Base-by-base conservation (phyloP, 495 filamentous ascomycete species). In the Chaetomium cochliodes region DNA sequence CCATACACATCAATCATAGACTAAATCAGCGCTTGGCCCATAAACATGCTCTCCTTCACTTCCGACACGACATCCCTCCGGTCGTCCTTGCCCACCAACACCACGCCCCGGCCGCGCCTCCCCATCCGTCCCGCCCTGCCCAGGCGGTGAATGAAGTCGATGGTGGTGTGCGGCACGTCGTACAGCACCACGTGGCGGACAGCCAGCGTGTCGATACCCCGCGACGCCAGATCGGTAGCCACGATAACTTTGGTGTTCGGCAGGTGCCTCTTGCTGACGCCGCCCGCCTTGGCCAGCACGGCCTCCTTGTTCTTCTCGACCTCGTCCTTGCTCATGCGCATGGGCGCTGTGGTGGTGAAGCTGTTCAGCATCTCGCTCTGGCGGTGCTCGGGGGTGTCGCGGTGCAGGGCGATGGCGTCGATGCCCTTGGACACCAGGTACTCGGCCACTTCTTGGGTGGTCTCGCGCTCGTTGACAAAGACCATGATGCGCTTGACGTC, bases 401-500 rank as follows among this genome's bases (percentile, higher is more conserved):
- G 82, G 65, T 87, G 90, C 58, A 98, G 82, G 2, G 92, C 87
- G 9, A 89, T 77, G 13, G 92, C 92, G 66, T 97, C 90, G 69
- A 98, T 92, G 39, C 91, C 91, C 78, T 96, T 98, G 22, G 83
- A 85, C 12, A 78, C 73, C 0, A 98, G 87, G 76, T 90, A 98
- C 11, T 89, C 75, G 18, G 92, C 88, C 0, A 98, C 82, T 70
- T 92, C 88, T 52, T 84, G 80, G 0, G 94, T 88, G 67, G 90
- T 90, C 70, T 98, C 93, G 33, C 96, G 88, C 81, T 97, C 92
- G 75, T 98, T 98, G 74, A 98, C 96, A 69, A 98, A 98, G 0
- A 98, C 93, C 65, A 98, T 85, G 69, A 98, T 88, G 60, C 90
- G 90, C 78, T 93, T 96, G 22, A 89, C 78, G 58, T 89, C 88